Evolutionary conservation across 2,329 filamentous ascomycete species (phyloP).

Genomic region (Verticillium isaacii): DNA sequence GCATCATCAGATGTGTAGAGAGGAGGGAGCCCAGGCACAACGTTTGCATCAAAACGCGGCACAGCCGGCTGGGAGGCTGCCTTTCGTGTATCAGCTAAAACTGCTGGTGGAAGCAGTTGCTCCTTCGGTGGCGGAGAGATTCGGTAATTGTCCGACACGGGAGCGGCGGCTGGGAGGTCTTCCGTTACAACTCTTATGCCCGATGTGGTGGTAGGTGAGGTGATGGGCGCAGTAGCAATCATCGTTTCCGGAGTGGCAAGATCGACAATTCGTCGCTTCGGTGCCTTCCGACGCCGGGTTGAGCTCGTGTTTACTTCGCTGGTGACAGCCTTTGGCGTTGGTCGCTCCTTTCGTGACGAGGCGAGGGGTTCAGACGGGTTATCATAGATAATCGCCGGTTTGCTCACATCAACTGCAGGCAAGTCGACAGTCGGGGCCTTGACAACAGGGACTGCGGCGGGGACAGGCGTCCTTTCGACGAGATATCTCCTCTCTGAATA

Average conservation of each 20-base stretch:
- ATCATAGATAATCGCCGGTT: conserved; percentile 56
- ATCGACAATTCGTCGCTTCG: conserved; percentile 62
- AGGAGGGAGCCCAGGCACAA: conserved; percentile 26
- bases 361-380: conserved; percentile 43
- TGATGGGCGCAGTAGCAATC: neutral
- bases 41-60: conserved; percentile 32
- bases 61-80: conserved; percentile 24
- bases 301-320: conserved; percentile 56
- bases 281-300: conserved; percentile 54
- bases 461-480: conserved; percentile 73
- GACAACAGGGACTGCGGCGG: conserved; percentile 71
- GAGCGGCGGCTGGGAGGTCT: conserved; percentile 1
- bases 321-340: conserved; percentile 44
- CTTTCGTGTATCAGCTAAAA: conserved; percentile 27
- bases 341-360: conserved; percentile 53
- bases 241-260: conserved; percentile 48
- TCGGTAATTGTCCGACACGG: conserved; percentile 33
- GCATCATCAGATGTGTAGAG: conserved; percentile 24
- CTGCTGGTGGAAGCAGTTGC: conserved; percentile 23
- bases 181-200: conserved; percentile 8
- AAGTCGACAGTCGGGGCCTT: conserved; percentile 62
- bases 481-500: conserved; percentile 82
- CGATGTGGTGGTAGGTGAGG: neutral
- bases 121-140: conserved; percentile 37
- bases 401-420: conserved; percentile 61